Conservation (phyloP, 345 rosid species). For the Rubroshorea leprosula region DNA sequence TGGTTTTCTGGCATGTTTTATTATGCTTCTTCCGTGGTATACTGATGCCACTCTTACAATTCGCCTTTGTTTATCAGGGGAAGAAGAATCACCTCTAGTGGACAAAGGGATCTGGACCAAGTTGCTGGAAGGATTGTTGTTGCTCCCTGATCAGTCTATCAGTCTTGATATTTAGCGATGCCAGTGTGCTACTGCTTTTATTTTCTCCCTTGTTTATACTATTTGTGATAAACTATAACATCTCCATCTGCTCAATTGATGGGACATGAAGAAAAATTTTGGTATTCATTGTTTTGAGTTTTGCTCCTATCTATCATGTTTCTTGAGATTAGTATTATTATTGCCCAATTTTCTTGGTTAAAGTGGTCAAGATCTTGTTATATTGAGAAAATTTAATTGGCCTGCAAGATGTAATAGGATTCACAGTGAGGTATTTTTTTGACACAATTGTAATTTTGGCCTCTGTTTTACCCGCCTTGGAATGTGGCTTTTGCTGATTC, state of each 20-base stretch:
- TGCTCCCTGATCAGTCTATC: slow-evolving; percentile 1
- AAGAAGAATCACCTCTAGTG: slow-evolving; percentile 14
- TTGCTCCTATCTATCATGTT: neutral
- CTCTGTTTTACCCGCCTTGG: too few species aligned
- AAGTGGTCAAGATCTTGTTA: too few species aligned
- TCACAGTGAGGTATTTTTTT: too few species aligned
- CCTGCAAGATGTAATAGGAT: too few species aligned
- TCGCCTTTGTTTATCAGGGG: neutral
- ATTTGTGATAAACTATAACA: neutral
- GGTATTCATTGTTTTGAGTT: neutral
- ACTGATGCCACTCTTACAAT: neutral
- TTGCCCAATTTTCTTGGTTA: too few species aligned
- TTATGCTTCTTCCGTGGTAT: neutral
- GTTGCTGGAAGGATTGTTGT: slow-evolving; percentile 18
- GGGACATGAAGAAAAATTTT: neutral
- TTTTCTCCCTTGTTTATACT: neutral
- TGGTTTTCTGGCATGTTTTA: neutral
- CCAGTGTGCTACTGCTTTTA: neutral
- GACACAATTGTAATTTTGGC: too few species aligned
- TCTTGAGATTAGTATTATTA: neutral
- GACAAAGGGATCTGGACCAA: slow-evolving; percentile 18
- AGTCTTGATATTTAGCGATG: neutral
- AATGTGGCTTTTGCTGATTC: too few species aligned
- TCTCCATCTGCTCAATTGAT: neutral
- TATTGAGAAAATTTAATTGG: too few species aligned